Conservation (phyloP, 2,329 filamentous ascomycete genomes). For the Fusarium sp. region DNA sequence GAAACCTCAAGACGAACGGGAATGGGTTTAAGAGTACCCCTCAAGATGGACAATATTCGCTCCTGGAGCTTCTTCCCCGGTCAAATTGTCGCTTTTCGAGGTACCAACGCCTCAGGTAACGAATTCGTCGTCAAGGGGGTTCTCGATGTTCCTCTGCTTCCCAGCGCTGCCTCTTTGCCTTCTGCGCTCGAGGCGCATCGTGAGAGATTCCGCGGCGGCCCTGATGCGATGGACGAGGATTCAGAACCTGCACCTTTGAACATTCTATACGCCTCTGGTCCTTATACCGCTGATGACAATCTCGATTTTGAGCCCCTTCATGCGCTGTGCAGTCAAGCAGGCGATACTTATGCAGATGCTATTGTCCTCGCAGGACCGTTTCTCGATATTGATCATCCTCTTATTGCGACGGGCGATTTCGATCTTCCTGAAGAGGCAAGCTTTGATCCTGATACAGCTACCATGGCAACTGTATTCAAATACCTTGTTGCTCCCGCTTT, state of each 20-base stretch:
- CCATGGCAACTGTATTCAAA: slow-evolving; percentile 85
- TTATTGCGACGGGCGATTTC: slow-evolving; percentile 84
- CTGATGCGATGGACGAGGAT: slow-evolving; percentile 69
- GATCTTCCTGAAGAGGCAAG: slow-evolving; percentile 75
- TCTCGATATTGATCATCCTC: slow-evolving; percentile 89
- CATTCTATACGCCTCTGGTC: slow-evolving; percentile 82
- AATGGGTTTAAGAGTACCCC: slow-evolving; percentile 81
- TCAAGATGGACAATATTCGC: slow-evolving; percentile 77
- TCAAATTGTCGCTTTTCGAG: slow-evolving; percentile 88
- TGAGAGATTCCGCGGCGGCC: slow-evolving; percentile 72
- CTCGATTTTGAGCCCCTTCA: slow-evolving; percentile 90
- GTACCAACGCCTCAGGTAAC: slow-evolving; percentile 86
- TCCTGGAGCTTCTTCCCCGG: slow-evolving; percentile 91
- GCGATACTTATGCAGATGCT: slow-evolving; percentile 78
- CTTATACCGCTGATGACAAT: slow-evolving; percentile 92
- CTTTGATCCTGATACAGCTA: slow-evolving; percentile 80
- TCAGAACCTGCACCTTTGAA: slow-evolving; percentile 72
- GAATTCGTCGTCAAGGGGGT: slow-evolving; percentile 85
- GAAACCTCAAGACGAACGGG: slow-evolving; percentile 89
- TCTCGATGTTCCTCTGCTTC: slow-evolving; percentile 78
- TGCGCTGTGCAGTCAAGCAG: slow-evolving; percentile 81
- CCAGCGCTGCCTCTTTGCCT: slow-evolving; percentile 76
- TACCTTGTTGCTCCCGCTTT: slow-evolving; percentile 81
- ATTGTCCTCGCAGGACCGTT: slow-evolving; percentile 89
- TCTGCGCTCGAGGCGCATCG: slow-evolving; percentile 74